phyloP scores from a whole-genome alignment of 2,329 filamentous ascomycete genomes.

The Penicillium frequentans region DNA sequence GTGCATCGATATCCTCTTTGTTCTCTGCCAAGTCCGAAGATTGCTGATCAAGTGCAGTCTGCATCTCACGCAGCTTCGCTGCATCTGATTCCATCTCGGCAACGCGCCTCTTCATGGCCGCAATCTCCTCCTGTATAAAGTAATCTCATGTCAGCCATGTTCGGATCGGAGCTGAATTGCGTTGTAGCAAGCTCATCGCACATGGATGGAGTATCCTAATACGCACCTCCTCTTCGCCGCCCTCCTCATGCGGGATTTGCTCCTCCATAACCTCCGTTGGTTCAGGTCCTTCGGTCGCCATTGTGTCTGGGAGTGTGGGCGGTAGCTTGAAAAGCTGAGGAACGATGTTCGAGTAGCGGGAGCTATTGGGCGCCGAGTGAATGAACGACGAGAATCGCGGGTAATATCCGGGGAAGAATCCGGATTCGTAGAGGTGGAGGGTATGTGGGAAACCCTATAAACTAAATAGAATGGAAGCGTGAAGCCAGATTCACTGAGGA shows the following conservation, averaged over 20 bases:
- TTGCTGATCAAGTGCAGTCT: conserved; percentile 80
- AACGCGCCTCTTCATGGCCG: conserved; percentile 81
- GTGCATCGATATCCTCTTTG: conserved; percentile 91
- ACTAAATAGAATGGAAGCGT: not conserved
- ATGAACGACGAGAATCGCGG: not conserved
- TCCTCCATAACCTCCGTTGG: conserved; percentile 37
- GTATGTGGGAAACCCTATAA: not conserved
- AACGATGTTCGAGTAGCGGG: not conserved
- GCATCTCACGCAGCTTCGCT: conserved; percentile 83
- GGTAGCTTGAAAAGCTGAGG: not conserved
- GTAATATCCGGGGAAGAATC: not conserved
- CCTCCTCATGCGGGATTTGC: conserved; percentile 42
- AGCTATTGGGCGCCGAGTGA: not conserved
- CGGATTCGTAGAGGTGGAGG: not conserved
- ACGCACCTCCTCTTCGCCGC: conserved; percentile 47
- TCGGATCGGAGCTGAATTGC: not conserved
- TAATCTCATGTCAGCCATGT: not conserved
- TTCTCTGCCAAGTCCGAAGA: conserved; percentile 81
- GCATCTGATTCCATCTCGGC: conserved; percentile 91
- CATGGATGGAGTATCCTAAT: not conserved
- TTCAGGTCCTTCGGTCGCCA: conserved; percentile 35
- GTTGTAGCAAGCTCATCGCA: not conserved
- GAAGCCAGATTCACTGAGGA: conserved; percentile 10
- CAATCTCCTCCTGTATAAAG: conserved; percentile 67
- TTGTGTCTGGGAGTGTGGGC: conserved; percentile 15